phyloP scores from a whole-genome alignment of 2,329 filamentous ascomycete genomes.

The Arthrobotrys musiformis region DNA sequence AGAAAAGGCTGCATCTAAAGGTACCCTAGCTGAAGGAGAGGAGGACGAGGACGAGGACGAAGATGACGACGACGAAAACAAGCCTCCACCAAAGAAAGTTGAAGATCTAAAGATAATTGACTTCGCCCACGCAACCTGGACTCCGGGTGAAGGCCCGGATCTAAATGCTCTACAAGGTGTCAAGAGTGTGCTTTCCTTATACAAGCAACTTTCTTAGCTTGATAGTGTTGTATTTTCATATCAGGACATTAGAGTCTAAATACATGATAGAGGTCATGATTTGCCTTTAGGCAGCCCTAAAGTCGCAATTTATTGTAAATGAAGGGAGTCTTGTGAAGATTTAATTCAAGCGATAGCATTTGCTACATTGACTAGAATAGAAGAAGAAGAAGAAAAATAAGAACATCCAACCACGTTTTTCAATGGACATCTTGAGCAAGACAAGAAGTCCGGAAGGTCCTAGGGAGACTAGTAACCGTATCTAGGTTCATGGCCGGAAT shows the following conservation, averaged over 20 bases:
- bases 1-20: slow-evolving; percentile 57
- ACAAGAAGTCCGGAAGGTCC: no score
- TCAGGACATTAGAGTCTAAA: no score
- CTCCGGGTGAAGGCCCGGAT: slow-evolving; percentile 82
- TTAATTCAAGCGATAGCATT: no score
- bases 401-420: background rate
- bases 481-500: background rate
- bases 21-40: slow-evolving; percentile 57
- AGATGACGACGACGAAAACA: slow-evolving; percentile 68
- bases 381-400: background rate
- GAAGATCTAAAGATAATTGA: slow-evolving; percentile 90
- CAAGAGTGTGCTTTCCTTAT: slow-evolving; percentile 68
- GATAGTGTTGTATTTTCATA: background rate
- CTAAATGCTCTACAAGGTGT: slow-evolving; percentile 83
- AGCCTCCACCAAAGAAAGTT: slow-evolving; percentile 69
- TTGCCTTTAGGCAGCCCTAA: no score
- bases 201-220: slow-evolving; percentile 36
- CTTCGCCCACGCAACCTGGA: slow-evolving; percentile 92
- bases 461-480: slow-evolving; percentile 15
- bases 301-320: no score
- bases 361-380: no score
- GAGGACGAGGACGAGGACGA: slow-evolving; percentile 65
- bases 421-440: background rate
- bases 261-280: slow-evolving; percentile 4
- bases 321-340: background rate